A percentile compares a stretch with the other conserved stretches of the same genome.
Evolutionary conservation across 2,329 filamentous ascomycete genomes (phyloP).

Genomic region (Aureobasidium sp.): DNA sequence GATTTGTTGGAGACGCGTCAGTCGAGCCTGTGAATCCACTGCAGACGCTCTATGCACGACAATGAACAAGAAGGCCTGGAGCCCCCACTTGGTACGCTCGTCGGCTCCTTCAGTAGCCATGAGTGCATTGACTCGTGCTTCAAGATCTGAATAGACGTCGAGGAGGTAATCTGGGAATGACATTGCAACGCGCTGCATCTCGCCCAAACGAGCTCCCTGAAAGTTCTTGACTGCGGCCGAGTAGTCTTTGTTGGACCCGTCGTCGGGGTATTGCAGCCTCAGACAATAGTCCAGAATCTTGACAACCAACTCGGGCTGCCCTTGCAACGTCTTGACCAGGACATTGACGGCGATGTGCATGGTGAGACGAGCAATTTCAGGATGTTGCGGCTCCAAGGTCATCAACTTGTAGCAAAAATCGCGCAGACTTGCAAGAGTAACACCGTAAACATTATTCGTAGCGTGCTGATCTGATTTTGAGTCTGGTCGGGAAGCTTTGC

Average conservation of each 20-base stretch:
- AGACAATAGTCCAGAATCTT: constrained; percentile 88
- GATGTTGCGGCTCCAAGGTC: constrained; percentile 49
- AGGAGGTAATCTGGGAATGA: constrained; percentile 89
- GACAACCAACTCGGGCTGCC: constrained; percentile 58
- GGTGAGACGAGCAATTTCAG: constrained; percentile 44
- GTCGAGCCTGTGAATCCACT: constrained; percentile 63
- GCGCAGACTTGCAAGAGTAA: constrained; percentile 1
- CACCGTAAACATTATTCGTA: constrained; percentile 7
- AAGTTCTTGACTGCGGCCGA: constrained; percentile 87
- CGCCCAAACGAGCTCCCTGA: constrained; percentile 74
- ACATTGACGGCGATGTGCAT: constrained; percentile 15
- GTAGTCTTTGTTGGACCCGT: constrained; percentile 64
- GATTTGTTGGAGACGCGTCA: constrained; percentile 67
- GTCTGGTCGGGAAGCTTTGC: constrained; percentile 11
- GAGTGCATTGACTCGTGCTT: constrained; percentile 75
- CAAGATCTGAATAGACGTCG: constrained; percentile 76
- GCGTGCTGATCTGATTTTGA: constrained; percentile 10
- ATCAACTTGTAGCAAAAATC: constrained; percentile 17
- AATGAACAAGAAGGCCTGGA: constrained; percentile 86
- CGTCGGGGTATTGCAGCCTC: constrained; percentile 68
- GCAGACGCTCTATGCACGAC: constrained; percentile 79
- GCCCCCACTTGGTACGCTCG: constrained; percentile 76
- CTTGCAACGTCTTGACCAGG: constrained; percentile 14
- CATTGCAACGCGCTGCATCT: constrained; percentile 79
- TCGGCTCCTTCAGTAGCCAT: constrained; percentile 65